Conservation (phyloP, 1,139 yeast genomes). For the Meyerozyma carpophila region DNA sequence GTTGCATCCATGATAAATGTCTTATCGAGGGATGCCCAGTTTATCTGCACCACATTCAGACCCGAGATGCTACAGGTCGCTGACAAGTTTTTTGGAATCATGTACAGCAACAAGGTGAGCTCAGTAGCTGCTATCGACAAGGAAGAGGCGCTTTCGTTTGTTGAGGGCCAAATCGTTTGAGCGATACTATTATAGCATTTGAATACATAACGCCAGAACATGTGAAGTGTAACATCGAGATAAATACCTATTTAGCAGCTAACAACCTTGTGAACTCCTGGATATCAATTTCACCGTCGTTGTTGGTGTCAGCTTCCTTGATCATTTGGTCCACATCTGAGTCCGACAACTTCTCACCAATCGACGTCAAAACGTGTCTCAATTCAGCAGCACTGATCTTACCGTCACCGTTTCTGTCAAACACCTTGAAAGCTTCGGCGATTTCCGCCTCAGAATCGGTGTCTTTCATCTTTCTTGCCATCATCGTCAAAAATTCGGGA, state of each 20-base stretch:
- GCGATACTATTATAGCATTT: not conserved
- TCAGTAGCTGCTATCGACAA: conserved; percentile 65
- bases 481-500: conserved; percentile 76
- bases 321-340: conserved; percentile 97
- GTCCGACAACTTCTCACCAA: conserved; percentile 93
- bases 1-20: conserved; percentile 74
- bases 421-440: conserved; percentile 95
- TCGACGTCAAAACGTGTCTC: conserved; percentile 92
- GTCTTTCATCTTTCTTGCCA: conserved; percentile 95
- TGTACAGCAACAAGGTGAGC: conserved; percentile 79
- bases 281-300: conserved; percentile 94
- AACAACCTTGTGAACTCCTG: conserved; percentile 87
- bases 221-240: not conserved
- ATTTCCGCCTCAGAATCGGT: conserved; percentile 96
- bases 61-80: conserved; percentile 90
- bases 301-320: conserved; percentile 91
- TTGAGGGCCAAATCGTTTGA: conserved; percentile 52
- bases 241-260: conserved; percentile 33
- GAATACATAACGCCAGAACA: not conserved
- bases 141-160: conserved; percentile 74
- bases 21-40: conserved; percentile 69
- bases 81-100: conserved; percentile 82
- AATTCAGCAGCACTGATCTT: conserved; percentile 93
- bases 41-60: conserved; percentile 92
- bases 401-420: conserved; percentile 93